Evolutionary conservation across 352 stramenopile species (phyloP).

Genomic region (Phytophthora pini): DNA sequence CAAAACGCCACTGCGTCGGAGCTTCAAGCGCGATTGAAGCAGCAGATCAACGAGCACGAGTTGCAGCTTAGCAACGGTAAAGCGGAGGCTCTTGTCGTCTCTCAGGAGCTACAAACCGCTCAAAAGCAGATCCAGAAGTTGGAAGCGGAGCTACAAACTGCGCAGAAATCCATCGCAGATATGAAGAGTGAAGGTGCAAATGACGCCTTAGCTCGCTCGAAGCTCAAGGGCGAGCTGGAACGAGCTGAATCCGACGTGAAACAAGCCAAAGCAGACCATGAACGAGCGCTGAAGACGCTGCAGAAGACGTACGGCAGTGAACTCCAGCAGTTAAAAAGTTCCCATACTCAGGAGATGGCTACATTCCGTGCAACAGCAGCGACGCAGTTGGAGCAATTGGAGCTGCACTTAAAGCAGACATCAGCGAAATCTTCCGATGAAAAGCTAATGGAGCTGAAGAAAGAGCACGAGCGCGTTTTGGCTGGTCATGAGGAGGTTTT

Average conservation of each 20-base stretch:
- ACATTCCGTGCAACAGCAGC: slow-evolving; percentile 6
- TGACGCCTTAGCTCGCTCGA: slow-evolving; percentile 21
- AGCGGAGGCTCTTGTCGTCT: slow-evolving; percentile 31
- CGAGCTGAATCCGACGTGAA: slow-evolving; percentile 31
- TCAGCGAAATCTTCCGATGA: slow-evolving; percentile 32
- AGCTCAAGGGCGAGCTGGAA: slow-evolving; percentile 35
- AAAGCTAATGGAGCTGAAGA: slow-evolving; percentile 31
- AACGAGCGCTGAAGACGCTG: slow-evolving; percentile 15
- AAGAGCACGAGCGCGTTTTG: slow-evolving; percentile 31
- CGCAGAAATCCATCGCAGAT: slow-evolving; percentile 26
- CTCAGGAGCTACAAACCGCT: slow-evolving; percentile 29
- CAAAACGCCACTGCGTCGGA: slow-evolving; percentile 47
- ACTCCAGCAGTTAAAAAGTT: slow-evolving; percentile 24
- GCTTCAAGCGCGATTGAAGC: slow-evolving; percentile 35
- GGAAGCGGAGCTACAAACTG: slow-evolving; percentile 39
- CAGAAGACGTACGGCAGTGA: slow-evolving; percentile 28
- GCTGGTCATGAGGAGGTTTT: slow-evolving; percentile 24
- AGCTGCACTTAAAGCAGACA: slow-evolving; percentile 16
- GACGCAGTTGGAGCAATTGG: slow-evolving; percentile 29
- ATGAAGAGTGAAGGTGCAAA: slow-evolving; percentile 25
- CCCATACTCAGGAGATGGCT: slow-evolving; percentile 33
- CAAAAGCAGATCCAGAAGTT: slow-evolving; percentile 47
- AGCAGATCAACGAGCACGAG: slow-evolving; percentile 49
- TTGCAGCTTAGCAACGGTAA: slow-evolving; percentile 46
- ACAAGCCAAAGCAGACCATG: slow-evolving; percentile 20